Percentiles rank a stretch among this genome's conserved stretches.
Conservation (phyloP, 495 filamentous ascomycete genomes). For the Aspergillus funiculosus region DNA sequence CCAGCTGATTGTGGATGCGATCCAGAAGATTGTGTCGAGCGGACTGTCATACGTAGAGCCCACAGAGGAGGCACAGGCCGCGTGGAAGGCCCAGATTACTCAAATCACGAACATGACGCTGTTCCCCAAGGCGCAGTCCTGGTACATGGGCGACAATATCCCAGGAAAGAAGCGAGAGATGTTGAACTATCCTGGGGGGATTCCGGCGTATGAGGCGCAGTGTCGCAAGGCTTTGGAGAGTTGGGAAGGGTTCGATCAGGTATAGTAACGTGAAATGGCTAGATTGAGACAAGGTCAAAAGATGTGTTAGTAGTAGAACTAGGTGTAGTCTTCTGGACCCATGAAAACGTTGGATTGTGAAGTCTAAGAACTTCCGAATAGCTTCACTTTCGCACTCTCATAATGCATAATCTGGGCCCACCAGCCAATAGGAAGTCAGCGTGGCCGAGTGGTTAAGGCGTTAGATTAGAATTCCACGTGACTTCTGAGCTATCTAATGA, state of each 20-base stretch:
- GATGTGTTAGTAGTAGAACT: too few relatives aligned
- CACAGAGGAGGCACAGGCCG: constrained; percentile 28
- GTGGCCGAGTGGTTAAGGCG: too few relatives aligned
- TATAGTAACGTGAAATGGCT: too few relatives aligned
- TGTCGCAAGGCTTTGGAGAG: constrained; percentile 17
- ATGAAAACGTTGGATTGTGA: too few relatives aligned
- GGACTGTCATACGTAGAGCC: constrained; percentile 35
- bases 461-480: too few relatives aligned
- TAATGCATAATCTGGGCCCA: too few relatives aligned
- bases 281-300: too few relatives aligned
- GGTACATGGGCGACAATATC: constrained; percentile 44
- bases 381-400: too few relatives aligned
- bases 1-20: constrained; percentile 44
- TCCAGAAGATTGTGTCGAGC: constrained; percentile 33
- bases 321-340: too few relatives aligned
- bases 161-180: constrained; percentile 39
- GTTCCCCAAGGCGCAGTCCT: constrained; percentile 29
- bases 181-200: constrained; percentile 38
- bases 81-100: constrained; percentile 35
- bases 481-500: too few relatives aligned
- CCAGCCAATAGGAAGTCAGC: too few relatives aligned
- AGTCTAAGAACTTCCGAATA: too few relatives aligned
- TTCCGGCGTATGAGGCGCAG: constrained; percentile 25
- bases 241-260: constrained; percentile 16
- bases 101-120: constrained; percentile 24